Evolutionary conservation across 2,329 filamentous ascomycete species (phyloP).

Genomic region (Colletotrichum sp.): DNA sequence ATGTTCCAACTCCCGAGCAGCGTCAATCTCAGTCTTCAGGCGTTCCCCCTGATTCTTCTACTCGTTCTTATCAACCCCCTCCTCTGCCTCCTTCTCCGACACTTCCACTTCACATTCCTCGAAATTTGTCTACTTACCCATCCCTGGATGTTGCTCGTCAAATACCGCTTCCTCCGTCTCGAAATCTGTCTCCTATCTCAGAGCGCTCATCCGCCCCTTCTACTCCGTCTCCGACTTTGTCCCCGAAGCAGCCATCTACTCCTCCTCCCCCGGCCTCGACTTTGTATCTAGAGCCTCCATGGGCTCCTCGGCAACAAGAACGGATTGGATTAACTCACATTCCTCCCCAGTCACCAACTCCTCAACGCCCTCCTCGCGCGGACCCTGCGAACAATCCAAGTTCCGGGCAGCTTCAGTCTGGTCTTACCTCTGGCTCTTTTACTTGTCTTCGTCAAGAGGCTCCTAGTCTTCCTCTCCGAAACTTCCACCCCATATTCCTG

Average conservation of each 20-base stretch:
- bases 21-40: background rate
- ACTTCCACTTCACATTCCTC: no score
- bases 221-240: background rate
- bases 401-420: background rate
- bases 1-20: background rate
- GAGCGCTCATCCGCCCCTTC: background rate
- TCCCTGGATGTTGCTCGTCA: background rate
- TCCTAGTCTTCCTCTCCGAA: background rate
- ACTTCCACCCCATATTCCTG: background rate
- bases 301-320: no score
- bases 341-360: background rate
- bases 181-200: background rate
- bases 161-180: background rate
- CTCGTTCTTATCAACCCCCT: background rate
- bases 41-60: background rate
- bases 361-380: background rate
- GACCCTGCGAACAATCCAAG: background rate
- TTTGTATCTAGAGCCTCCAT: no score
- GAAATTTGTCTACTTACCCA: no score
- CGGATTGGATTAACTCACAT: no score
- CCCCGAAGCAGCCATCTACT: no score
- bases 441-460: background rate
- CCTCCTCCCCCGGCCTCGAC: no score
- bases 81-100: background rate
- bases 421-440: background rate